Evolutionary conservation across 345 rosid genomes (phyloP).

Genomic region (Citrus cavaleriei): DNA sequence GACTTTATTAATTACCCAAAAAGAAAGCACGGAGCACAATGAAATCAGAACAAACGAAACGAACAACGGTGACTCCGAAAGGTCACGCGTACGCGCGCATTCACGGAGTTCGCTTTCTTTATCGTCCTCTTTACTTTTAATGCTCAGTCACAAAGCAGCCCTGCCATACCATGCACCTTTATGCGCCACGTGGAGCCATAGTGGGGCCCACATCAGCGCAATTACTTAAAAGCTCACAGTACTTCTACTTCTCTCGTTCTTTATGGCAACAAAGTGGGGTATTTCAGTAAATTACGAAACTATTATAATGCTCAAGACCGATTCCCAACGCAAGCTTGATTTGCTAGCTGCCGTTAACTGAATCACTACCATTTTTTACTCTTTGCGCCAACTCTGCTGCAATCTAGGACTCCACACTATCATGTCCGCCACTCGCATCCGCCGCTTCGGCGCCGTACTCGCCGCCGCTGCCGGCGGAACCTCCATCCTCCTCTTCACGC

Average conservation of each 20-base stretch:
- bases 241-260: too few relatives aligned
- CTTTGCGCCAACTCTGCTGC: not conserved
- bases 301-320: conserved; percentile 2
- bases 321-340: conserved; percentile 24
- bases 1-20: not conserved
- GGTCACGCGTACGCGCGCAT: not conserved
- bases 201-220: not conserved
- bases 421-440: conserved; percentile 59
- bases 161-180: not conserved
- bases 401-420: not conserved
- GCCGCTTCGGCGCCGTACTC: conserved; percentile 50
- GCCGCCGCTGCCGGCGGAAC: conserved; percentile 40
- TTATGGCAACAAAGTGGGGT: not conserved
- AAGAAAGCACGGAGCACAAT: not conserved
- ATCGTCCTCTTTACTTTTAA: not conserved
- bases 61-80: not conserved
- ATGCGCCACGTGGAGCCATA: not conserved
- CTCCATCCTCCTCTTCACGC: conserved; percentile 26
- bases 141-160: not conserved
- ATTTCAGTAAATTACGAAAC: conserved; percentile 1
- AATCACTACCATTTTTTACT: not conserved
- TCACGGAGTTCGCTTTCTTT: not conserved
- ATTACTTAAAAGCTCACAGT: not conserved
- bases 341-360: conserved; percentile 10
- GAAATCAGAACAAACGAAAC: too few relatives aligned